Percentiles rank a stretch among this genome's conserved stretches.
Conservation (phyloP, 768 basidiomycete species). For the Russula brevipes region DNA sequence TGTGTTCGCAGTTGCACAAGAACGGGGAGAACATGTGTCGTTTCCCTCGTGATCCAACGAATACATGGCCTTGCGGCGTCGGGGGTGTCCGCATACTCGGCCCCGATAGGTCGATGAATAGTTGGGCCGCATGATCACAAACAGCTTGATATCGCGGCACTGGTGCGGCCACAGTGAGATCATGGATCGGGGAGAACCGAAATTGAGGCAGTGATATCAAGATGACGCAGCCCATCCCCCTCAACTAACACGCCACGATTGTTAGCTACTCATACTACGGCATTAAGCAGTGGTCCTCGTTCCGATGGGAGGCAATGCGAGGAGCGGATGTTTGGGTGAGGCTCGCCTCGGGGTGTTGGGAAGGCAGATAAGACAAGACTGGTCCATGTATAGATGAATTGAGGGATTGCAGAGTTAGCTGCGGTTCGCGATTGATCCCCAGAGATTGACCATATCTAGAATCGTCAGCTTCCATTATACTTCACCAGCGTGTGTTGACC, state of each 20-base stretch:
- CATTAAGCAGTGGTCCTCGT: background rate
- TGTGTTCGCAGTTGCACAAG: no score
- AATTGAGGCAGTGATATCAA: background rate
- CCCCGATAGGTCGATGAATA: background rate
- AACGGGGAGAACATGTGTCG: background rate
- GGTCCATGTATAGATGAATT: background rate
- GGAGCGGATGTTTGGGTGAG: background rate
- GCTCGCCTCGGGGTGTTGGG: background rate
- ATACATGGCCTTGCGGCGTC: background rate
- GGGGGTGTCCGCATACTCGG: background rate
- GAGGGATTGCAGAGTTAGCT: background rate
- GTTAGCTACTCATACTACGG: background rate
- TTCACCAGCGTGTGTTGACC: background rate
- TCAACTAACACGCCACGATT: background rate
- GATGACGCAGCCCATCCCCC: background rate
- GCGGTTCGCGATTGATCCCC: background rate
- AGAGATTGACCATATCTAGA: no score
- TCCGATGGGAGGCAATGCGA: background rate
- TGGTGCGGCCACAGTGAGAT: background rate
- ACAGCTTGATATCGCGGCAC: background rate
- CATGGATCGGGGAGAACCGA: background rate
- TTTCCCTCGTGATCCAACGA: background rate
- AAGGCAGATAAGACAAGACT: background rate
- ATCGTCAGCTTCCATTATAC: background rate
- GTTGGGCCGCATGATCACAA: background rate